A percentile compares a stretch with the other conserved stretches of the same genome.
Conservation (phyloP, 2,329 filamentous ascomycete genomes). For the Beauveria australis region DNA sequence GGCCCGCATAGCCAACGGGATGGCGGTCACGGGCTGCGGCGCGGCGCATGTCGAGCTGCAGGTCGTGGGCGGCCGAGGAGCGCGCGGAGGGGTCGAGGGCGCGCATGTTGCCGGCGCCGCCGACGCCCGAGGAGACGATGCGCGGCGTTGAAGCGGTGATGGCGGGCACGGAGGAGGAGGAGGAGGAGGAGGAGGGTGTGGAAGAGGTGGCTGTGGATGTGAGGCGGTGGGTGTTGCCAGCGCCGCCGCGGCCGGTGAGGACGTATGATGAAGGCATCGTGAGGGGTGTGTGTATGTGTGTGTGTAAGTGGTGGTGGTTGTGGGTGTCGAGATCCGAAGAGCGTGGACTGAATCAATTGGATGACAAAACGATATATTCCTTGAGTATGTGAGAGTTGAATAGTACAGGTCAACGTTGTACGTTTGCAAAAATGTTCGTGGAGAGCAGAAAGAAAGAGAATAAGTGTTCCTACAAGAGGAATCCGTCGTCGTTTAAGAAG, state of each 20-base stretch:
- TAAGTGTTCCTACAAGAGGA: neutral
- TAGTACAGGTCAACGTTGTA: too few relatives aligned
- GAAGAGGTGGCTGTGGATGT: slow-evolving; percentile 25
- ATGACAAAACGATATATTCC: neutral
- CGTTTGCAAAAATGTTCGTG: too few relatives aligned
- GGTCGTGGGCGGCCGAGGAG: slow-evolving; percentile 40
- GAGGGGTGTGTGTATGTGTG: slow-evolving; percentile 32
- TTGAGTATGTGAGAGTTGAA: neutral
- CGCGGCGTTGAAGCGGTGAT: slow-evolving; percentile 27
- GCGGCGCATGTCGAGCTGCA: slow-evolving; percentile 38
- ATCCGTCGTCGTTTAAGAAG: neutral
- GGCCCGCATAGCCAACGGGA: slow-evolving; percentile 53
- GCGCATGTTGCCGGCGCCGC: slow-evolving; percentile 57
- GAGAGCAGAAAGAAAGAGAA: neutral
- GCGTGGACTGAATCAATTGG: neutral
- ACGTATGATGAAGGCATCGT: slow-evolving; percentile 33
- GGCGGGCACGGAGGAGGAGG: slow-evolving; percentile 29
- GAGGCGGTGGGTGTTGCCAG: slow-evolving; percentile 47
- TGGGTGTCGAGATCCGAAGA: slow-evolving; percentile 16
- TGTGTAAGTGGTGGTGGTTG: slow-evolving; percentile 37
- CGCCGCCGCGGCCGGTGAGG: slow-evolving; percentile 48
- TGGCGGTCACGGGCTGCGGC: slow-evolving; percentile 33
- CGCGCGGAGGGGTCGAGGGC: slow-evolving; percentile 37
- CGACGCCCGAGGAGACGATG: slow-evolving; percentile 58
- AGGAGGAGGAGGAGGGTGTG: neutral